Base-by-base conservation (phyloP, 75 land plant genomes). In the Cryptomeria japonica region DNA sequence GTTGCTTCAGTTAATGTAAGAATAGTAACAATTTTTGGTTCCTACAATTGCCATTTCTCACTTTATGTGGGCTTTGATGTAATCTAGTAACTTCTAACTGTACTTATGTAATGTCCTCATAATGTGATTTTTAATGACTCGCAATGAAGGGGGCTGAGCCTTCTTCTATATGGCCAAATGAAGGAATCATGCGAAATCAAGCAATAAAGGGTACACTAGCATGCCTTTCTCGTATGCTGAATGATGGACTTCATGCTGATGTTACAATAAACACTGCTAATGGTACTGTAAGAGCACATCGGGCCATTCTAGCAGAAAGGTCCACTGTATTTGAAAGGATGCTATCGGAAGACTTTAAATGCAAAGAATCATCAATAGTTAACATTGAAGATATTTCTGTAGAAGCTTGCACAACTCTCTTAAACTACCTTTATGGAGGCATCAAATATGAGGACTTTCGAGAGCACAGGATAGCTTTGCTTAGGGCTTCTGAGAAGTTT, bases 271-370 rank as follows among this genome's bases (percentile, higher is more conserved):
- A 87, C 46, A 96, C 97, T 14, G 85, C 92, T 15, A 89, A 88
- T 87, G 98, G 98, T 46, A 89, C 89, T 56, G 84, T 96, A n/a
- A 89, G 84, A 76, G 98, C 97, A 49, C 98, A 97, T 89, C 92
- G 92, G 73, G 98, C 98, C 32, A 87, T 97, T 68, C 88, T 97
- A 5, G 88, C 98, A 47, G 94, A 95, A 25, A 91, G 97, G 56
- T 97, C 98, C 19, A 92, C 95, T 32, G 97, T 97, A 31, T 97
- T 97, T 72, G 87, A 93, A 85, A 92, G 95, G 88, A 97, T 97
- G 98, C 96, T 97, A 84, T 53, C 82, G 25, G 96, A 97, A 87
- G 79, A 96, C 84, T 90, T 96, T 61, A 91, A 87, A 72, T 96
- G 94, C 86, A 97, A 95, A 87, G 91, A 93, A 84, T 95, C 98